Base-by-base conservation (phyloP, 306 rosid genomes). In the Fagus sylvatica region DNA sequence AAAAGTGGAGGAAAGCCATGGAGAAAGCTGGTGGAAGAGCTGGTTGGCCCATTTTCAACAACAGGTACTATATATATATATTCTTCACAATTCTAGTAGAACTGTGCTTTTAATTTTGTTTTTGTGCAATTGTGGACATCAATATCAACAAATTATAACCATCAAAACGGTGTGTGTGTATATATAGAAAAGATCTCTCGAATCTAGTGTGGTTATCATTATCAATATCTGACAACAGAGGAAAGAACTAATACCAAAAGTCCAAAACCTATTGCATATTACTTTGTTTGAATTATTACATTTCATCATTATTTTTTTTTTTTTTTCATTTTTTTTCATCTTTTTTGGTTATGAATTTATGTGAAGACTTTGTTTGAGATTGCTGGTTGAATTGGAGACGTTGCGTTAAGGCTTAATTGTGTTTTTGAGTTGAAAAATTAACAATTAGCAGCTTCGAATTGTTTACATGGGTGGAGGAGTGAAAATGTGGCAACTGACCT, bases 1-100 rank as follows among this genome's bases (percentile, higher is more conserved):
- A 0, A 5, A 13, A 11, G 40, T 90, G 94, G 90, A 86, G 84
- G 72, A 7, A n/a, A 10, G 94, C 91, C 65, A 82, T 90, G 94
- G 71, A 72, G 0, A 86, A 81, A 77, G 87, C 87, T 1, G 94
- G 94, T 28, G 87, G 85, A 16, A 7, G 39, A 22, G 77, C 85
- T 69, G 94, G 94, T 32, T 86, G 34, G 28, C 28, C 28, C 71
- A 83, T 82, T 67, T 71, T 59, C 65, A 1, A 66, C 5, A 7
- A 72, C 46, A 56, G 78, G 82, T 79, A 16, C 13, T 72, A 46
- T 46, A 0, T 0, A 4, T 43, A 43, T 41, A 7, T 54, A 5
- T 73, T 19, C 43, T 7, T 30, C 0, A 7, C 22, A 3, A 9
- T 57, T 57, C 11, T 46, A 13, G 0, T 46, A 8, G 15, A 46